These are phyloP conservation scores for Dactylonectria macrodidyma DNA, from an alignment of 2,329 filamentous ascomycete species.

Conservation along the genomic window DNA sequence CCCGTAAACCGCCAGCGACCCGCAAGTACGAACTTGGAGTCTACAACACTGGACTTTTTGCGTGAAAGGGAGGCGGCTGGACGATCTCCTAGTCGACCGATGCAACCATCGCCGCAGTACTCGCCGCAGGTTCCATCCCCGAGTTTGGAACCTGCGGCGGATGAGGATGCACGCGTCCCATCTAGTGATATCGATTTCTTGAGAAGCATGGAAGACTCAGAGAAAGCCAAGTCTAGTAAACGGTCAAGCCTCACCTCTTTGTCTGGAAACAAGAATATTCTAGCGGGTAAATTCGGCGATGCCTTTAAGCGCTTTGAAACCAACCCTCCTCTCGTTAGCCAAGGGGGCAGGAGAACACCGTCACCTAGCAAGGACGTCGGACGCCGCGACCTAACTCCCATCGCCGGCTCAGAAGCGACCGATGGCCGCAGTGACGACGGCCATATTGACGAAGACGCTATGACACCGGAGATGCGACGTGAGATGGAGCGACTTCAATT, in stretches of 20 bases:
- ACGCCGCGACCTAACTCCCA: constrained; percentile 74
- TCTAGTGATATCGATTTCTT: constrained; percentile 86
- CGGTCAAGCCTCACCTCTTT: constrained; percentile 81
- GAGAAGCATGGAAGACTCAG: constrained; percentile 78
- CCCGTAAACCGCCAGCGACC: constrained; percentile 74
- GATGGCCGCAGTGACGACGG: constrained; percentile 73
- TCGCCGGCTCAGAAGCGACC: constrained; percentile 82
- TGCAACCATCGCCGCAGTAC: constrained; percentile 38
- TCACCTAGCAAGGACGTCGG: constrained; percentile 66
- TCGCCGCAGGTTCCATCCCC: constrained; percentile 55
- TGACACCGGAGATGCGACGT: constrained; percentile 89
- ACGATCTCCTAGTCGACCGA: constrained; percentile 53
- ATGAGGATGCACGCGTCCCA: constrained; percentile 53
- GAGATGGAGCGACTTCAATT: constrained; percentile 88
- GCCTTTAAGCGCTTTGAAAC: constrained; percentile 93
- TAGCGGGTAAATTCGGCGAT: constrained; percentile 92
- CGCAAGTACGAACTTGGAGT: constrained; percentile 85
- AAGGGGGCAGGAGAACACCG: constrained; percentile 57
- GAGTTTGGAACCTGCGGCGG: constrained; percentile 54
- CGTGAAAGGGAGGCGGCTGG: constrained; percentile 79
- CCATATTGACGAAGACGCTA: constrained; percentile 73
- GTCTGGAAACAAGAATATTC: constrained; percentile 82
- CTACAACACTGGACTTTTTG: constrained; percentile 82
- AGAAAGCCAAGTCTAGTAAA: constrained; percentile 71
- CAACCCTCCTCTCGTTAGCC: constrained; percentile 53